Evolutionary conservation across 352 stramenopile genomes (phyloP).

Genomic region (Globisporangium middletonii): DNA sequence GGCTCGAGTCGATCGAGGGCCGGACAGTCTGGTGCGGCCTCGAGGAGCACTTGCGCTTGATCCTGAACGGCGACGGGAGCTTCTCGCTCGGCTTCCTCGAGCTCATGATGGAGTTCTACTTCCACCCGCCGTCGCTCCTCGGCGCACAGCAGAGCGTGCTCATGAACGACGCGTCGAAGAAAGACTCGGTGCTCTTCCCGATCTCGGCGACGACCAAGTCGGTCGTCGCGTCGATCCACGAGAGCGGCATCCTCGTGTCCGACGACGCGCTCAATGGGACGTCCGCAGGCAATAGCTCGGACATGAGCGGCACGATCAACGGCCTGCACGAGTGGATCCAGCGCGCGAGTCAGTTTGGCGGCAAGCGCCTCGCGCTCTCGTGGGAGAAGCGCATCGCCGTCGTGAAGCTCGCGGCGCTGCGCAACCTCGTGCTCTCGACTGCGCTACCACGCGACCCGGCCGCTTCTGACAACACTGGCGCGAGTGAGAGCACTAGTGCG

Average conservation of each 20-base stretch:
- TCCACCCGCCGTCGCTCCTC: slow-evolving; percentile 48
- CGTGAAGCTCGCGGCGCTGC: slow-evolving; percentile 54
- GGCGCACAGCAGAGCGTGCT: slow-evolving; percentile 77
- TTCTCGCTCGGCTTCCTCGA: slow-evolving; percentile 68
- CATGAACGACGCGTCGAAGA: slow-evolving; percentile 80
- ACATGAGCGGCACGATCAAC: slow-evolving; percentile 17
- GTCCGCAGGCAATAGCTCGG: slow-evolving; percentile 17
- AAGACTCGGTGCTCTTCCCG: slow-evolving; percentile 65
- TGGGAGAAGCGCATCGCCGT: slow-evolving; percentile 73
- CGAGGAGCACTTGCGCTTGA: slow-evolving; percentile 64
- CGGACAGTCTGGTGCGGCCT: slow-evolving; percentile 80
- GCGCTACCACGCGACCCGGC: not conserved
- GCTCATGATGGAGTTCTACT: slow-evolving; percentile 85
- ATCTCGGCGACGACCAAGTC: slow-evolving; percentile 34
- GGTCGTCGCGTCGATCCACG: slow-evolving; percentile 20
- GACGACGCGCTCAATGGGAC: slow-evolving; percentile 35
- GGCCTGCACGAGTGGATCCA: slow-evolving; percentile 68
- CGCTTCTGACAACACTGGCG: not conserved
- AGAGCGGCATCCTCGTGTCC: slow-evolving; percentile 43
- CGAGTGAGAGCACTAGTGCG: not conserved
- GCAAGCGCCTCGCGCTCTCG: slow-evolving; percentile 56
- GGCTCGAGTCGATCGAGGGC: slow-evolving; percentile 77
- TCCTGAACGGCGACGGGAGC: slow-evolving; percentile 66
- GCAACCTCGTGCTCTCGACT: slow-evolving; percentile 36
- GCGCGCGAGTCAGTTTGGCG: slow-evolving; percentile 49